Evolutionary conservation across 371 early-diverging fungal species (phyloP), one percentile per base, ranked within the genome.

Genomic region (Syncephalastrum contaminatum): DNA sequence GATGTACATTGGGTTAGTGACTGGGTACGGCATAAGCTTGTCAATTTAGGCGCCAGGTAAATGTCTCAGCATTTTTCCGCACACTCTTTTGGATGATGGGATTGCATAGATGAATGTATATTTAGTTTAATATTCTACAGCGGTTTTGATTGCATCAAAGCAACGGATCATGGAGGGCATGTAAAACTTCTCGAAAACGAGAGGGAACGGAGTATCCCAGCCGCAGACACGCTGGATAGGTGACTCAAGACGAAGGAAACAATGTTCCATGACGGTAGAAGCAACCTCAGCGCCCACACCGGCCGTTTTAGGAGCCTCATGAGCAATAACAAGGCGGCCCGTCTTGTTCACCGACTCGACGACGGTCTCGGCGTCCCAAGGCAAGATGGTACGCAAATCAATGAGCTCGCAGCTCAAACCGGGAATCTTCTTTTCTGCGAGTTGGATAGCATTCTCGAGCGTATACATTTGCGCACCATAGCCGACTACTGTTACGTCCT

Each of bases 241-340:
- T 3, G 91, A 86, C 59, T 96, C 92, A 20, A 98, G 72, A 20
- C 88, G 69, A 50, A 88, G 67, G 68, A 92, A 94, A 64, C 91
- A 89, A 53, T 87, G 73, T 51, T 98, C 95, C 83, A 93, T 91
- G 14, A 99, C 87, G 14, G 87, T 88, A 1, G 96, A 77, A 6
- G 97, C 89, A 61, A 99, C 86, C 73, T 99, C 99, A 12, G 95
- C 93, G 1, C 90, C 99, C 62, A 99, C 92, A 16, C 99, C 98
- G 39, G 83, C 84, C 0, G 95, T 95, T 51, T 86, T 79, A 16
- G 98, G 96, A 0, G 99, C 99, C 72, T 98, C 99, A 60, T 98
- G 99, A 4, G 97, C 87, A 62, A 98, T 82, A 24, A 98, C 82
- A 12, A 96, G 70, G 4, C 99, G 84, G 10, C 99, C 99, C 2